Evolutionary conservation across 148 eudicot species (phyloP), one percentile per base, ranked within the genome.

Genomic region (Chenopodium album): DNA sequence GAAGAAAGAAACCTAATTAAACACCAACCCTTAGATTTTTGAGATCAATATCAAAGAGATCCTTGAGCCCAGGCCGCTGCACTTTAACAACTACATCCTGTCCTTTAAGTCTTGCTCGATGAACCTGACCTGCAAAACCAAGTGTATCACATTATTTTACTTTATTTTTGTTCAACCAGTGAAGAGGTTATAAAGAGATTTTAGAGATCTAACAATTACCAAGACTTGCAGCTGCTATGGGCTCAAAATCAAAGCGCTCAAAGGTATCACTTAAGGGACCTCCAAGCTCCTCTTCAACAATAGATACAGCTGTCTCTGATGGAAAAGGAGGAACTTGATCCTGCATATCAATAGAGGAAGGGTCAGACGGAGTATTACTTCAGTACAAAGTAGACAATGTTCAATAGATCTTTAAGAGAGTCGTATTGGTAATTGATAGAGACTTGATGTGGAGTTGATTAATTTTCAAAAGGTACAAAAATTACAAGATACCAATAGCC

Each of bases 301-400:
- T 94, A 60, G 98, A 84, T 34, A 94, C 86, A 63, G 99, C 98
- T 62, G 91, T 91, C 63, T 94, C 88, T 60, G 99, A 96, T 84
- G 99, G 95, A 85, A 96, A 96, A 80, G 99, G 99, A 84, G 99
- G 99, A 84, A 96, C 99, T 94, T 96, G 99, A 84, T 96, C 99
- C 99, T 96, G 88, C 84, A 88, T 31, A 83, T 77, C 34, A 80
- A 85, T 31, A 37, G 9, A 56, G 32, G 32, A 71, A 86, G 75
- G 62, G 69, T 77, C 73, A 75, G 28, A 56, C 22, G 4, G 62
- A 56, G 62, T 56, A 23, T 56, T 37, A 73, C 44, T 37, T 37
- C 29, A 74, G 12, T 9, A 74, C 12, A 46, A 73, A 67, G 68
- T 48, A 29, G 28, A 2, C 2, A 22, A 74, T 76, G 47, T 8